Evolutionary conservation across 352 stramenopile species (phyloP), one percentile per base, ranked within the genome.

Genomic region (Phytophthora capsici): DNA sequence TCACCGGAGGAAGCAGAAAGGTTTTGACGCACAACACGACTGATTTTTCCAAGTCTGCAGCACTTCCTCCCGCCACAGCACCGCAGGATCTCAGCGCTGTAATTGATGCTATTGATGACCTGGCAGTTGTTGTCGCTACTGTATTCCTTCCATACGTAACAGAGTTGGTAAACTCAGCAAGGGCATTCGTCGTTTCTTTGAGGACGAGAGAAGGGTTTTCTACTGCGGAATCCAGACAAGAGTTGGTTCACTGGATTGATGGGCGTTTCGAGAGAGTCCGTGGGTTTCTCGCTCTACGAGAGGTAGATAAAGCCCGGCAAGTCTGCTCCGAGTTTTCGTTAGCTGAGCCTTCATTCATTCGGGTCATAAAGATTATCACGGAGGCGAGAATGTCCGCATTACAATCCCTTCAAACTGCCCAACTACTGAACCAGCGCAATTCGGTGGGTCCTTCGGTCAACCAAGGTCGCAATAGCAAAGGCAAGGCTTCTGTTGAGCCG

Each of bases 241-340:
- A 44, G 6, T 43, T 66, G 28, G 25, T 59, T 6, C 17, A 49
- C 41, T 59, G 41, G 57, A 49, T 66, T 22, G 36, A 59, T 55
- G 48, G 13, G 13, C 49, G 41, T 12, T 49, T 55, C n/a, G 57
- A 59, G 37, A 23, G 16, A 52, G 45, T 52, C 6, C 25, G 25
- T 22, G 45, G 45, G 22, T 40, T 52, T 14, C 17, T 40, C 7
- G 16, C 25, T 19, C 45, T 52, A 9, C 0, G n/a, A 7, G 26
- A 25, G 20, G 7, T 40, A n/a, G 26, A 40, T 13, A 52, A 52
- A n/a, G 45, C 45, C 6, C 13, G 40, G 26, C 45, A 52, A 34
- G 43, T 50, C 8, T 4, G 43, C 16, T 36, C 16, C 1, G 45
- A 65, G 30, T 65, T 65, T 20, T 48, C 46, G 13, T 57, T 51